phyloP scores from a whole-genome alignment of 345 rosid species.

The Syzygium jambos region DNA sequence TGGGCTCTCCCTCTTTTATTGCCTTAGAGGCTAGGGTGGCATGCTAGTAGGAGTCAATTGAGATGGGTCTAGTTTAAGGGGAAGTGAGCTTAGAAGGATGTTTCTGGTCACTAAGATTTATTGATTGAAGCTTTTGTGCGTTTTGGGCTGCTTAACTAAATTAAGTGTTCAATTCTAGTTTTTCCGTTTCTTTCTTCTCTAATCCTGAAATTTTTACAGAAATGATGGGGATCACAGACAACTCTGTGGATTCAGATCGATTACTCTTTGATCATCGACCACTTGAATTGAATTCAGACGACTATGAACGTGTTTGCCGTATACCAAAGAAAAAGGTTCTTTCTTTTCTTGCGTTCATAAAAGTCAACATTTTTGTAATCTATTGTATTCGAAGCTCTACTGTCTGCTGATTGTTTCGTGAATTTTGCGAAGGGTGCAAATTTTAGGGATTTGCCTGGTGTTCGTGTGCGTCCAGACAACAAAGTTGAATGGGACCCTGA shows the following conservation, averaged over 20 bases:
- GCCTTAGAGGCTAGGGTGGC: not conserved
- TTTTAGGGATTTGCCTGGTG: conserved; percentile 63
- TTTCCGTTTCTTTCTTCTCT: not conserved
- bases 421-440: conserved; percentile 35
- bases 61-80: not conserved
- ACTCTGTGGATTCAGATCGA: not conserved
- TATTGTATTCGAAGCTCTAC: not conserved
- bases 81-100: not conserved
- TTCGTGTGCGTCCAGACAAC: conserved; percentile 27
- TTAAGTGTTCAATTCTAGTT: not conserved
- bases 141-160: not conserved
- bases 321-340: conserved; percentile 44
- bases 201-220: conserved; percentile 6
- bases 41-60: not conserved
- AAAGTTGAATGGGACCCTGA: conserved; percentile 39
- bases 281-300: conserved; percentile 28
- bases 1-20: not conserved
- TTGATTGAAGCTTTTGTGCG: not conserved
- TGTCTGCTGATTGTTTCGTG: not conserved
- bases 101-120: not conserved
- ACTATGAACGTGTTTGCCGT: conserved; percentile 37
- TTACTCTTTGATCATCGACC: conserved; percentile 45
- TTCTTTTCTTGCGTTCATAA: not conserved
- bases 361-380: not conserved
- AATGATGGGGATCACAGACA: conserved; percentile 10